These are phyloP conservation scores for Sugiyamaella castrensis DNA, from an alignment of 1,139 yeast species.

Conservation along the genomic window DNA sequence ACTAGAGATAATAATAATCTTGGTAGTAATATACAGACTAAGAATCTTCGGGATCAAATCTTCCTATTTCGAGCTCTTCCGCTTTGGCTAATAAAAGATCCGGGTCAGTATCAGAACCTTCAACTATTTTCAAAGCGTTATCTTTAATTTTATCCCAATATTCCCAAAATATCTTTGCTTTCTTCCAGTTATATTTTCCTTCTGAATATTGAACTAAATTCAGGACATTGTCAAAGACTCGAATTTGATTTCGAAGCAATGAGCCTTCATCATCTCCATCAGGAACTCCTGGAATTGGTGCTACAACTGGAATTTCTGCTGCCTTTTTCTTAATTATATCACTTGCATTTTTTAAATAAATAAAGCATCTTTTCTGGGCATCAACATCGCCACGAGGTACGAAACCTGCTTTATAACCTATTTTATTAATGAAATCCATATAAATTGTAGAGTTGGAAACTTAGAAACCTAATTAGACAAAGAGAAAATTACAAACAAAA, in stretches of 20 bases:
- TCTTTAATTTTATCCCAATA: slow-evolving; percentile 36
- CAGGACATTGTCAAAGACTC: slow-evolving; percentile 20
- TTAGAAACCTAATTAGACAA: no score
- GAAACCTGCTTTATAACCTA: slow-evolving; percentile 29
- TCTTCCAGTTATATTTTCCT: slow-evolving; percentile 22
- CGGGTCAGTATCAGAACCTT: slow-evolving; percentile 6
- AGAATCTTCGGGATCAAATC: slow-evolving; percentile 19
- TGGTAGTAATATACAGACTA: no score
- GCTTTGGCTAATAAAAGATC: slow-evolving; percentile 17
- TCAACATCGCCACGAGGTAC: slow-evolving; percentile 31
- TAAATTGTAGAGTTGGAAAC: no score
- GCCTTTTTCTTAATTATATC: slow-evolving; percentile 17
- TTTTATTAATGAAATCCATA: slow-evolving; percentile 24
- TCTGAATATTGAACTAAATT: slow-evolving; percentile 21
- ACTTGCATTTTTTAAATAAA: slow-evolving; percentile 27
- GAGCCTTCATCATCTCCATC: slow-evolving; percentile 20
- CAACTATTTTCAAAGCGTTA: slow-evolving; percentile 23
- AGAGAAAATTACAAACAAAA: no score
- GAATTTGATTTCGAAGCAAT: slow-evolving; percentile 21
- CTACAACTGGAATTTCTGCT: slow-evolving; percentile 12
- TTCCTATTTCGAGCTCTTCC: slow-evolving; percentile 32
- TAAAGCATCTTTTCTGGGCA: slow-evolving; percentile 35
- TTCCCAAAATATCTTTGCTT: slow-evolving; percentile 35
- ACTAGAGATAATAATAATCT: no score
- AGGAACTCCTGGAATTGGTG: slow-evolving; percentile 18